Conservation (phyloP, 2,329 filamentous ascomycete species). For the Cytospora leucostoma region DNA sequence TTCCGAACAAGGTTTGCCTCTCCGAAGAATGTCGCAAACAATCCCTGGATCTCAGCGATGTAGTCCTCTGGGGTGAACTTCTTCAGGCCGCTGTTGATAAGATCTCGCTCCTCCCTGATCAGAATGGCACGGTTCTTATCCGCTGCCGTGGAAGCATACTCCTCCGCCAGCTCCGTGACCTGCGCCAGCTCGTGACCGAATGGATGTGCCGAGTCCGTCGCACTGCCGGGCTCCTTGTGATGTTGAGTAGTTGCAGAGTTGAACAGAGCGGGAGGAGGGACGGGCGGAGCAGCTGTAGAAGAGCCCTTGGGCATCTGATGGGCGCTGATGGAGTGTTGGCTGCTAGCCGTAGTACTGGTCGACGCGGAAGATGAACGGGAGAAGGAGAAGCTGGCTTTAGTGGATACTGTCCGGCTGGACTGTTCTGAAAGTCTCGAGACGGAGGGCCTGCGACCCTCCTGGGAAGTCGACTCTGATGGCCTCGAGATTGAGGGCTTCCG, state of each 20-base stretch:
- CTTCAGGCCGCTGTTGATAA: constrained; percentile 68
- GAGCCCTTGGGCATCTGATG: constrained; percentile 34
- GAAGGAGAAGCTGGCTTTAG: constrained; percentile 58
- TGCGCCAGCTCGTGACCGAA: constrained; percentile 90
- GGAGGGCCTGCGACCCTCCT: constrained; percentile 56
- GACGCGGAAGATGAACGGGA: constrained; percentile 60
- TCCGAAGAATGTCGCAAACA: constrained; percentile 64
- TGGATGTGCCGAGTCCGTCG: constrained; percentile 57
- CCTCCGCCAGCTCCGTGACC: constrained; percentile 89
- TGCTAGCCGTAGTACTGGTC: constrained; percentile 52
- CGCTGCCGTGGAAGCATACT: constrained; percentile 63
- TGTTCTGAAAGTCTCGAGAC: constrained; percentile 57
- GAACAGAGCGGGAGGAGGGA: constrained; percentile 9
- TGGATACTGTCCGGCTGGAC: constrained; percentile 54
- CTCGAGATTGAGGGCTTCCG: constrained; percentile 38
- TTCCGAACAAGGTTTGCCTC: constrained; percentile 37
- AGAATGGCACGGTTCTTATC: constrained; percentile 57
- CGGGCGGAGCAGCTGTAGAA: constrained; percentile 33
- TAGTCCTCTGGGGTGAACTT: constrained; percentile 83
- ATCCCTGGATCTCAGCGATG: constrained; percentile 71
- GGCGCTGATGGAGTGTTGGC: constrained; percentile 40
- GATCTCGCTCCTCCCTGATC: constrained; percentile 73
- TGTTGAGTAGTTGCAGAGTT: constrained; percentile 28
- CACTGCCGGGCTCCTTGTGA: constrained; percentile 29
- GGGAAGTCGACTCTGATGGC: constrained; percentile 55